Percentiles rank a stretch among this genome's conserved stretches.
Evolutionary conservation across 495 filamentous ascomycete genomes (phyloP).

Genomic region (Hypoxylon trugodes): DNA sequence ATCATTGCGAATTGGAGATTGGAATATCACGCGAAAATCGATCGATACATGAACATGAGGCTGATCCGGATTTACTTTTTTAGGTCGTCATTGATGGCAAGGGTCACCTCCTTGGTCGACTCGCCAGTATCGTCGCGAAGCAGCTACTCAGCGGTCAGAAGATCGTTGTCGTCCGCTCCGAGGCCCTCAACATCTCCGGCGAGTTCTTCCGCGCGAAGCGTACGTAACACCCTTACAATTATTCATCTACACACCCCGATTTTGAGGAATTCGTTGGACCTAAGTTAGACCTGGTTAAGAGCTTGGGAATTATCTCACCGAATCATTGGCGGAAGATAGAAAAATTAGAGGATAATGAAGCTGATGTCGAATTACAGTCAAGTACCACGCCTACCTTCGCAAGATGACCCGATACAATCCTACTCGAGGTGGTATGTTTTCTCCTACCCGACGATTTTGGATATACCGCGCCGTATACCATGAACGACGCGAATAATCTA

Average conservation of each 20-base stretch:
- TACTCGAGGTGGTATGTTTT: slow-evolving; percentile 85
- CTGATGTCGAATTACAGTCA: slow-evolving; percentile 73
- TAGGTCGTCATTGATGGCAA: slow-evolving; percentile 99
- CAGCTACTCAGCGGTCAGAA: slow-evolving; percentile 99
- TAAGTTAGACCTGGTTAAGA: slow-evolving; percentile 14
- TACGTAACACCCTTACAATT: slow-evolving; percentile 67
- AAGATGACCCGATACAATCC: slow-evolving; percentile 99
- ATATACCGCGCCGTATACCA: slow-evolving; percentile 9
- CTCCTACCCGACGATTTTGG: slow-evolving; percentile 19
- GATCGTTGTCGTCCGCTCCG: slow-evolving; percentile 98
- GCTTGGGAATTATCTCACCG: slow-evolving; percentile 14
- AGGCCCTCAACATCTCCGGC: slow-evolving; percentile 99
- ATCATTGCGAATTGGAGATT: background rate
- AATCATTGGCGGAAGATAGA: background rate
- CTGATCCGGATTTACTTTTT: slow-evolving; percentile 33
- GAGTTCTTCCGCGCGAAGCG: slow-evolving; percentile 99
- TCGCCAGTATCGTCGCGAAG: slow-evolving; percentile 99
- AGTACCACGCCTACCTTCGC: slow-evolving; percentile 99
- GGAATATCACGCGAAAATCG: background rate
- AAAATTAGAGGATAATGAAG: slow-evolving; percentile 5
- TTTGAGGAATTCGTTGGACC: slow-evolving; percentile 10
- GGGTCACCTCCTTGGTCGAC: slow-evolving; percentile 98
- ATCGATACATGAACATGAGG: background rate
- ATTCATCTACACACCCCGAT: slow-evolving; percentile 1
- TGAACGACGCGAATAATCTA: slow-evolving; percentile 43